These are phyloP conservation scores for Yamadazyma membranifaciens DNA, from an alignment of 1,139 yeast species.

Conservation along the genomic window DNA sequence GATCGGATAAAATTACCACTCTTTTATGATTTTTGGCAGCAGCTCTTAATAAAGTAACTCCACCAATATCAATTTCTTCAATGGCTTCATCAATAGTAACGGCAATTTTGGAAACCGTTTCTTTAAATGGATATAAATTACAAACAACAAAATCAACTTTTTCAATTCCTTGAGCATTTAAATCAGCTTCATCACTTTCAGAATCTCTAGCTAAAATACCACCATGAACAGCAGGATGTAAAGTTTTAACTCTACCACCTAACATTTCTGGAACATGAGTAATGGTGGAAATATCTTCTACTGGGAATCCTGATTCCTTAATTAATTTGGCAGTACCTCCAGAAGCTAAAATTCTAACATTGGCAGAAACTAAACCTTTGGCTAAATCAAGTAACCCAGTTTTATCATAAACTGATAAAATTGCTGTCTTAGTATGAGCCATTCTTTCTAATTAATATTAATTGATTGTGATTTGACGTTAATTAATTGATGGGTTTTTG, in stretches of 20 bases:
- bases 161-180: conserved; percentile 82
- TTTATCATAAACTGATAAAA: conserved; percentile 94
- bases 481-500: background rate
- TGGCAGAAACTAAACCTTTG: conserved; percentile 84
- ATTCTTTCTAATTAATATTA: conserved; percentile 3
- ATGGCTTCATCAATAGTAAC: conserved; percentile 97
- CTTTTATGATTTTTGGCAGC: conserved; percentile 98
- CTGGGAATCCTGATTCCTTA: conserved; percentile 97
- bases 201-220: conserved; percentile 95
- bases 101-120: conserved; percentile 91
- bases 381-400: conserved; percentile 95
- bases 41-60: conserved; percentile 94
- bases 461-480: background rate
- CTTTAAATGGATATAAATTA: conserved; percentile 96
- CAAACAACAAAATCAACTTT: conserved; percentile 97
- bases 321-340: conserved; percentile 96
- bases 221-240: conserved; percentile 98
- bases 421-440: conserved; percentile 66
- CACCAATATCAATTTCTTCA: conserved; percentile 98
- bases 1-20: conserved; percentile 93
- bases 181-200: conserved; percentile 85
- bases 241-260: conserved; percentile 96
- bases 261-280: conserved; percentile 99
- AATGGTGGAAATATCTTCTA: conserved; percentile 89
- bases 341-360: conserved; percentile 90